Conservation (phyloP, 2,329 filamentous ascomycete species). For the Dothidotthia symphoricarpi region DNA sequence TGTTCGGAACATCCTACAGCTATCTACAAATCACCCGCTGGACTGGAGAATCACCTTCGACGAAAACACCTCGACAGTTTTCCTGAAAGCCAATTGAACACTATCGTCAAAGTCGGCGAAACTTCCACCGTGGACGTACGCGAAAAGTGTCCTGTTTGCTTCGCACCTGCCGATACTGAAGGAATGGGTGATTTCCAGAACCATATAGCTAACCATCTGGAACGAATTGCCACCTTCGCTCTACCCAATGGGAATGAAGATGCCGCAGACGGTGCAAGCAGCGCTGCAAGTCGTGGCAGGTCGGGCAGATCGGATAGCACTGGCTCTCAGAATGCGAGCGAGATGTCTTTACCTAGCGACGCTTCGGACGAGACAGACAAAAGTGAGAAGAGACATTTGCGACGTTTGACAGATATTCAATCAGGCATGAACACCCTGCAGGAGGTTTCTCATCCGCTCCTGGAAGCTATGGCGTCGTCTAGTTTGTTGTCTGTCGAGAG, state of each 20-base stretch:
- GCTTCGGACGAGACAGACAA: conserved; percentile 5
- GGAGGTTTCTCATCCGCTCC: background rate
- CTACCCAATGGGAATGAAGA: conserved; percentile 31
- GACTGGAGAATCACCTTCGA: conserved; percentile 33
- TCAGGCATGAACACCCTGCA: background rate
- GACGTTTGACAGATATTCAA: background rate
- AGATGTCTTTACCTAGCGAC: conserved; percentile 18
- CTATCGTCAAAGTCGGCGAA: conserved; percentile 35
- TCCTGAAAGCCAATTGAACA: conserved; percentile 27
- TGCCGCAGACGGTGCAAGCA: conserved; percentile 32
- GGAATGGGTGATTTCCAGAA: conserved; percentile 29
- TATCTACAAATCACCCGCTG: conserved; percentile 23
- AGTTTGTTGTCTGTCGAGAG: conserved; percentile 22
- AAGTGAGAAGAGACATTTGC: background rate
- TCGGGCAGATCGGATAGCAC: conserved; percentile 22
- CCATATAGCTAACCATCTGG: conserved; percentile 40
- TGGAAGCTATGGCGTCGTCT: background rate
- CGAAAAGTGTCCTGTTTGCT: conserved; percentile 35
- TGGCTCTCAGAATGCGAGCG: conserved; percentile 18
- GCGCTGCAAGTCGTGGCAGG: conserved; percentile 29
- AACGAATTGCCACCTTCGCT: conserved; percentile 37
- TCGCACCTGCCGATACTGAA: conserved; percentile 20
- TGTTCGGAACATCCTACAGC: conserved; percentile 37
- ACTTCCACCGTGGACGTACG: conserved; percentile 35
- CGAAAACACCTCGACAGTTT: conserved; percentile 31